Evolutionary conservation across 2,329 filamentous ascomycete genomes (phyloP).

Genomic region (Westerdykella ornata): DNA sequence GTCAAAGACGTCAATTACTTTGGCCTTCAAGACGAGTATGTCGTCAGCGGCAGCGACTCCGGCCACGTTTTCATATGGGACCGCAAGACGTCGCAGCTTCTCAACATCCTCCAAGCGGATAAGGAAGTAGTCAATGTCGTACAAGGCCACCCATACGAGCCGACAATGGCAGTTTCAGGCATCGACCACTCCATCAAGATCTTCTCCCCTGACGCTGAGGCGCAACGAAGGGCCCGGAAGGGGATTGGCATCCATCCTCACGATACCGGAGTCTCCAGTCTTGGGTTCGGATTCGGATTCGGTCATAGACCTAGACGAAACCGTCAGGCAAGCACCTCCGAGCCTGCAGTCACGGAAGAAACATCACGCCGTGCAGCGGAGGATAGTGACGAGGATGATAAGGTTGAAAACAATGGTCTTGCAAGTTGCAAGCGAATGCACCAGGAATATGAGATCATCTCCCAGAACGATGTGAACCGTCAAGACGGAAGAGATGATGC

Average conservation of each 20-base stretch:
- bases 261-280: constrained; percentile 41
- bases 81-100: constrained; percentile 52
- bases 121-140: constrained; percentile 65
- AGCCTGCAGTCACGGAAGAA: constrained; percentile 14
- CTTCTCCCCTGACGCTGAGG: constrained; percentile 55
- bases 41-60: constrained; percentile 60
- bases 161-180: constrained; percentile 58
- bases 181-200: constrained; percentile 65
- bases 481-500: constrained; percentile 53
- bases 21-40: constrained; percentile 60
- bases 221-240: constrained; percentile 51
- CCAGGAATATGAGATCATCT: constrained; percentile 55
- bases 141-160: constrained; percentile 62
- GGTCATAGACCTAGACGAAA: constrained; percentile 5
- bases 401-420: constrained; percentile 43
- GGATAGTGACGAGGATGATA: constrained; percentile 34
- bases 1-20: constrained; percentile 66
- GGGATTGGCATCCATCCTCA: constrained; percentile 53
- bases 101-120: constrained; percentile 61
- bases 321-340: constrained; percentile 11
- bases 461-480: constrained; percentile 55
- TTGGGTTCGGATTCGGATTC: constrained; percentile 18
- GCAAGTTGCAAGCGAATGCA: constrained; percentile 54
- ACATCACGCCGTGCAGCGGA: constrained; percentile 3
- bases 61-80: constrained; percentile 66